Conservation (phyloP, 2,329 filamentous ascomycete species). For the Diaporthe humulicola region DNA sequence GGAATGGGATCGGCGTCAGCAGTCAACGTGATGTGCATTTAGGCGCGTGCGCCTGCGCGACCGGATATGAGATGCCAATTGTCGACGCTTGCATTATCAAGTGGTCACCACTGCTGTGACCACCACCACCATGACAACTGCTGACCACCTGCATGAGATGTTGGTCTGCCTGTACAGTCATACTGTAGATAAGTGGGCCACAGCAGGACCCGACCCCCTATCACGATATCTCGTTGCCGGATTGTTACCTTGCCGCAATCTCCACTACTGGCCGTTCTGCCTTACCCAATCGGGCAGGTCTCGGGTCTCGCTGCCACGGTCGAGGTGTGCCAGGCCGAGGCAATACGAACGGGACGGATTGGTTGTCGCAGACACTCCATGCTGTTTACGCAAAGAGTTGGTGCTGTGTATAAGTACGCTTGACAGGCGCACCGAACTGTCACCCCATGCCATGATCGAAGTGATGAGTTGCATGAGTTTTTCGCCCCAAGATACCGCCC, state of each 20-base stretch:
- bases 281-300: constrained; percentile 31
- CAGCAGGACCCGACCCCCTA: not conserved
- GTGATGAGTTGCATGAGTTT: not conserved
- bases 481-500: not conserved
- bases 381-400: not conserved
- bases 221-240: constrained; percentile 27
- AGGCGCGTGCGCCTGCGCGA: not conserved
- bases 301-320: constrained; percentile 6
- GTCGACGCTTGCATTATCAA: constrained; percentile 18
- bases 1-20: constrained; percentile 13
- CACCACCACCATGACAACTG: not conserved
- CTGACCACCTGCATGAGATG: not conserved
- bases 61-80: constrained; percentile 12
- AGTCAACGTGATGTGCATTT: not conserved
- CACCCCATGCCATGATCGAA: not conserved
- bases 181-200: constrained; percentile 25
- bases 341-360: not conserved
- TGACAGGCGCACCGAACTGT: no score
- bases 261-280: constrained; percentile 12
- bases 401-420: not conserved
- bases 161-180: constrained; percentile 2
- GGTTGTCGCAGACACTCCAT: not conserved
- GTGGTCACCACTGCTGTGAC: not conserved
- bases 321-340: not conserved
- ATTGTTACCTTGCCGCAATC: constrained; percentile 18